A percentile compares a stretch with the other conserved stretches of the same genome.
These are phyloP conservation scores for Mucor piriformis DNA, from an alignment of 371 early-diverging fungal genomes.

Conservation along the genomic window DNA sequence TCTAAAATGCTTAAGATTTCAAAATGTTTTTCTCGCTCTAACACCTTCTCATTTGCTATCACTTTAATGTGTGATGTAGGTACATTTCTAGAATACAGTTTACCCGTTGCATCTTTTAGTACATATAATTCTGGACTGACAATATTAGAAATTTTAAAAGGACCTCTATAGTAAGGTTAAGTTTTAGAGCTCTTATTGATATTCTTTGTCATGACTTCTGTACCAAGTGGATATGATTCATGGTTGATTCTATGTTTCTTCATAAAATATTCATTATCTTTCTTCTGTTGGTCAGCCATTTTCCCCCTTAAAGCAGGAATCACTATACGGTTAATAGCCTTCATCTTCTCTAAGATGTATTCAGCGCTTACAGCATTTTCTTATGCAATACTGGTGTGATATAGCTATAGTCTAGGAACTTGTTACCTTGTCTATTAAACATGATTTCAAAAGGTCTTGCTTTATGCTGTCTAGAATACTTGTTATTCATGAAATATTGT, in stretches of 20 bases:
- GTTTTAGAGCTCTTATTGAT: not conserved
- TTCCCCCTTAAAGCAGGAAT: constrained; percentile 8
- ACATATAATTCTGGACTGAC: constrained; percentile 7
- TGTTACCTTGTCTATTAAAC: constrained; percentile 11
- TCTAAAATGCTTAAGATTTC: constrained; percentile 2
- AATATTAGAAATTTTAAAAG: constrained; percentile 1
- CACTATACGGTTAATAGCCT: not conserved
- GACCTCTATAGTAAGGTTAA: not conserved
- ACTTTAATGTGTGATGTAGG: constrained; percentile 7
- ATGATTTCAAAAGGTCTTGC: constrained; percentile 11
- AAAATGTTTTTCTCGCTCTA: not conserved
- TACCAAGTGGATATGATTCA: not conserved
- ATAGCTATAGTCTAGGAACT: constrained; percentile 3
- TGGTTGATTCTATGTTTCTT: not conserved
- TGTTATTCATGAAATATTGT: not conserved
- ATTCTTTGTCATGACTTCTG: constrained; percentile 9
- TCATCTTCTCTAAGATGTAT: not conserved
- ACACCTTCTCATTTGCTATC: not conserved
- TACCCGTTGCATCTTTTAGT: not conserved
- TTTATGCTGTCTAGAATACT: constrained; percentile 4
- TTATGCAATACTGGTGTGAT: not conserved
- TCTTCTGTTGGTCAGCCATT: not conserved
- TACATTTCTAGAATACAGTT: not conserved
- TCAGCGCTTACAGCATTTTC: not conserved
- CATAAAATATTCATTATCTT: constrained; percentile 7